Conservation (phyloP, 805 yeast species). For the Wickerhamiella domercqiae region DNA sequence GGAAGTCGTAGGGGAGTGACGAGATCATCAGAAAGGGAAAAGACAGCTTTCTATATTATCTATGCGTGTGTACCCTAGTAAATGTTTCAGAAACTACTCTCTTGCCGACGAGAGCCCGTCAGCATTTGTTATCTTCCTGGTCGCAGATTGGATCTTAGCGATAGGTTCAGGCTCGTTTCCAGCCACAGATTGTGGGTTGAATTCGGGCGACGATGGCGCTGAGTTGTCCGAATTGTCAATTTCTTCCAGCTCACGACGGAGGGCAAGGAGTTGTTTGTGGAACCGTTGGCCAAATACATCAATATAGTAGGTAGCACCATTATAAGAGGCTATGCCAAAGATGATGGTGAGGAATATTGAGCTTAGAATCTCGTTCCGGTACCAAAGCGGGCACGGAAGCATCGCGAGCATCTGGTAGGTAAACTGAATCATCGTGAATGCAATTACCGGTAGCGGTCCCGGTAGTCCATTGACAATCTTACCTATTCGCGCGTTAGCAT, state of each 20-base stretch:
- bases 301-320: constrained; percentile 89
- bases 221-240: no score
- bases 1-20: constrained; percentile 23
- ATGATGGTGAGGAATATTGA: constrained; percentile 52
- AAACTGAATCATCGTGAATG: constrained; percentile 76
- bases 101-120: no score
- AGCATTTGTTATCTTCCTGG: no score
- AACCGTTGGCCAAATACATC: constrained; percentile 83
- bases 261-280: constrained; percentile 64
- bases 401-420: constrained; percentile 74
- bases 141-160: no score
- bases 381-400: constrained; percentile 84
- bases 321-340: constrained; percentile 68
- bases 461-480: constrained; percentile 68
- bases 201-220: no score
- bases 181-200: no score
- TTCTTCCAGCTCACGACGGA: constrained; percentile 55
- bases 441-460: constrained; percentile 70
- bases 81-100: no score
- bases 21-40: background rate
- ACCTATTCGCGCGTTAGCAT: constrained; percentile 52
- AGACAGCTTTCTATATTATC: background rate
- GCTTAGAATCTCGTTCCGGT: constrained; percentile 50
- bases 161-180: no score
- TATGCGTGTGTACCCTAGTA: no score